Base-by-base conservation (phyloP, 371 early-diverging fungal species). In the Apophysomyces sp. region DNA sequence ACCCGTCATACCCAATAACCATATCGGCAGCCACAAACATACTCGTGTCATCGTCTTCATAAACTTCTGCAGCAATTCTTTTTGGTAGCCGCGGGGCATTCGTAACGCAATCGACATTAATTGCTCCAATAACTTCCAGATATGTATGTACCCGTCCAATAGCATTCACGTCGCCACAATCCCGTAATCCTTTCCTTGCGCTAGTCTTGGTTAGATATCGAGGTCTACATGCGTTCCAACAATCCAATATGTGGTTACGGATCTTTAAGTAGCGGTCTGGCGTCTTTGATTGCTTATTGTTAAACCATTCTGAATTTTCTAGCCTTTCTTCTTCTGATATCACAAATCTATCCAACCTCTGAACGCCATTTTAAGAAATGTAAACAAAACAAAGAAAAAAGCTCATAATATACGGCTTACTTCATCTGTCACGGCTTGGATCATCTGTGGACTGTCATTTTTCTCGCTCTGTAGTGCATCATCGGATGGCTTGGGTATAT, bases 111-210 rank as follows among this genome's bases (percentile, higher is more conserved):
- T 78, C 80, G 9, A 85, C 73, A 62, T 96, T 96, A 65, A 96
- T 95, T 12, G 85, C 89, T 6, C 90, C 90, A 21, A 89, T 68
- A n/a, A 66, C 71, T 66, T 96, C 95, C 28, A 97, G 73, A 73
- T 89, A 96, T 15, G 83, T 65, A 71, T 95, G 96, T 5, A 97
- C 91, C 5, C 96, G 80, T 2, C 92, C 88, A 30, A 97, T 93
- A 2, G 95, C 95, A 72, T 97, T 93, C 16, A 96, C 96, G 65
- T 95, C 96, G 16, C 96, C 96, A 60, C 87, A 89, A 67, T 89
- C 86, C 30, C 71, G 65, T 1, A 80, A 60, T 4, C 69, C 74
- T 37, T 64, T 68, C 15, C 81, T 57, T 4, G 78, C 74, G 40
- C 66, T 68, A 9, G 77, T 73, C 24, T 74, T 89, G 15, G 81